phyloP scores from a whole-genome alignment of 805 yeast genomes.

The Pichia sporocuriosa region DNA sequence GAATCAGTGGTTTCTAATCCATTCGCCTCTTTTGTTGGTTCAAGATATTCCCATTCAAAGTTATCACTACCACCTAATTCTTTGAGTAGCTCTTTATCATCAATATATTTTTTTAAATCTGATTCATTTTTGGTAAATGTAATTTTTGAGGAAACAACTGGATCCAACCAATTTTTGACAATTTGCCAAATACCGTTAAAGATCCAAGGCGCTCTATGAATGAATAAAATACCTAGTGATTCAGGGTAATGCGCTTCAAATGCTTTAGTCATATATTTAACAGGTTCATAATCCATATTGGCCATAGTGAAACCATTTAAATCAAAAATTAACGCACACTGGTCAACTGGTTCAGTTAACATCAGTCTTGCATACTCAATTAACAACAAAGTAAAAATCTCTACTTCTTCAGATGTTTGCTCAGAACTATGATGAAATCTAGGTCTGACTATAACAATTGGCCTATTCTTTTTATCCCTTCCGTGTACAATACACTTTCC shows the following conservation, averaged over 20 bases:
- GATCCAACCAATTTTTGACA: conserved; percentile 91
- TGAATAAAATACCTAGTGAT: conserved; percentile 72
- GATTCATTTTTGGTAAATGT: conserved; percentile 65
- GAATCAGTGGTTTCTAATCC: conserved; percentile 38
- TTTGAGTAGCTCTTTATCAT: conserved; percentile 52
- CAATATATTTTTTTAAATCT: conserved; percentile 63
- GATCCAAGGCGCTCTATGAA: conserved; percentile 96
- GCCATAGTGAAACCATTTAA: conserved; percentile 78
- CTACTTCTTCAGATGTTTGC: conserved; percentile 64
- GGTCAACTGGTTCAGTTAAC: conserved; percentile 68
- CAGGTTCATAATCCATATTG: conserved; percentile 90
- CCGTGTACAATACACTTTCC: conserved; percentile 77
- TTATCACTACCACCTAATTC: conserved; percentile 69
- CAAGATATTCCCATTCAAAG: conserved; percentile 50
- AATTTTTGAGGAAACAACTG: conserved; percentile 90
- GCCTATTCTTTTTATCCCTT: conserved; percentile 63
- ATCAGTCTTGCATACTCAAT: conserved; percentile 81
- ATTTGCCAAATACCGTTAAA: conserved; percentile 93
- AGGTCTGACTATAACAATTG: conserved; percentile 77
- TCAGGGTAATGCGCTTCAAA: conserved; percentile 98
- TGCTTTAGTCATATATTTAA: conserved; percentile 79
- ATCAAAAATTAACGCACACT: conserved; percentile 81
- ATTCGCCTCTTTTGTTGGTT: conserved; percentile 58
- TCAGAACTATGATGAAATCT: conserved; percentile 63
- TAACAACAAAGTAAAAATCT: conserved; percentile 63